phyloP scores from a whole-genome alignment of 2,329 filamentous ascomycete genomes.

The Tolypocladium guangdongense region DNA sequence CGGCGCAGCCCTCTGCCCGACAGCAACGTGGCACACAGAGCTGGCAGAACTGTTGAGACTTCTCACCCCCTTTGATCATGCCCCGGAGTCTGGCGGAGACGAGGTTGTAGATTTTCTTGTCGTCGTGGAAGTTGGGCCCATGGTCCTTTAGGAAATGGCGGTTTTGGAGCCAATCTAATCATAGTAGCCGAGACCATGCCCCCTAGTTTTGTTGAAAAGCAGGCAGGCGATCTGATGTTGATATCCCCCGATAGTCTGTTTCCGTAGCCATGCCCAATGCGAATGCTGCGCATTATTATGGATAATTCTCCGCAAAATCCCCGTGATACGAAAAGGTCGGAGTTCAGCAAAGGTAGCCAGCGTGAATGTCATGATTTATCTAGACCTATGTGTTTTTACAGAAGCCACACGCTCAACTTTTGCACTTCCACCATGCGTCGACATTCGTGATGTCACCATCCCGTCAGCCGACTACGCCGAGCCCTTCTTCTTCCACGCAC shows the following conservation, averaged over 20 bases:
- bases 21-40: background rate
- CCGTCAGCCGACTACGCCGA: slow-evolving; percentile 1
- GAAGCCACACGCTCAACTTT: background rate
- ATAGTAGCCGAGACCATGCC: background rate
- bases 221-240: slow-evolving; percentile 20
- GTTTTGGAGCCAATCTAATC: background rate
- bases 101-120: slow-evolving; percentile 9
- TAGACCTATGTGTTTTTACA: background rate
- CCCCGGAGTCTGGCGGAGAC: background rate
- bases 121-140: slow-evolving; percentile 4
- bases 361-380: background rate
- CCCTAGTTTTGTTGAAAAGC: slow-evolving; percentile 4
- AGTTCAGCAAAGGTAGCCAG: background rate
- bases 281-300: background rate
- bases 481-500: slow-evolving; percentile 34
- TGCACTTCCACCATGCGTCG: background rate
- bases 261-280: background rate
- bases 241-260: slow-evolving; percentile 11
- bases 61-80: background rate
- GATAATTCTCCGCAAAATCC: background rate
- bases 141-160: slow-evolving; percentile 1
- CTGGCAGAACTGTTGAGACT: background rate
- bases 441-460: background rate
- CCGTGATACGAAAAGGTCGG: background rate
- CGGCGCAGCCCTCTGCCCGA: background rate